Percentiles rank a stretch among this genome's conserved stretches.
Evolutionary conservation across 305 asterid genomes (phyloP).

Genomic region (Lippia alba): DNA sequence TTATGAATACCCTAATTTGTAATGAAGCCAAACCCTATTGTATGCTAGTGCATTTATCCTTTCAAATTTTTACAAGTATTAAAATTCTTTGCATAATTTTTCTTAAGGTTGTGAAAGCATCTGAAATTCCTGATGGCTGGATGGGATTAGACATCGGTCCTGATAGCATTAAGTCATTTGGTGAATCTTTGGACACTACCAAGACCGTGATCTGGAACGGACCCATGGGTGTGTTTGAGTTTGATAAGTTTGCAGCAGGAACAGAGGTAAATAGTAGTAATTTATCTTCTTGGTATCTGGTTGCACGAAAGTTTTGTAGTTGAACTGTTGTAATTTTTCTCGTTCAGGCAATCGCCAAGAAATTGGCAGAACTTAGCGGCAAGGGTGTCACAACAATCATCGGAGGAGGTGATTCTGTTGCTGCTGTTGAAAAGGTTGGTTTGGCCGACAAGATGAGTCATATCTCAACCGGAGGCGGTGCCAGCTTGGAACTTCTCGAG

Average conservation of each 20-base stretch:
- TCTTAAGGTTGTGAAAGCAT: conserved; percentile 67
- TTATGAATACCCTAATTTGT: no score
- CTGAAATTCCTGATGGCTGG: conserved; percentile 86
- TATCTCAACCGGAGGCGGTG: conserved; percentile 90
- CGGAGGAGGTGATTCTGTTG: conserved; percentile 94
- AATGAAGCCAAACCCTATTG: no score
- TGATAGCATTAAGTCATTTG: conserved; percentile 68
- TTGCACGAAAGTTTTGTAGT: not conserved
- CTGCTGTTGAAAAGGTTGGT: conserved; percentile 89
- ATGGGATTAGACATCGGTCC: conserved; percentile 91
- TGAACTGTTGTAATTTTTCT: not conserved
- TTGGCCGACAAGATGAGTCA: conserved; percentile 89
- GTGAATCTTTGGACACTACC: conserved; percentile 63
- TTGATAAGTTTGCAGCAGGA: conserved; percentile 81
- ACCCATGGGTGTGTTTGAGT: conserved; percentile 94
- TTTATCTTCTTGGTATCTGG: not conserved
- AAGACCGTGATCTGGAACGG: conserved; percentile 85
- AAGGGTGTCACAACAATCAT: conserved; percentile 85
- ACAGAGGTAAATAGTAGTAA: conserved; percentile 59
- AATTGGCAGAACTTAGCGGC: conserved; percentile 79
- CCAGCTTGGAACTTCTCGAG: conserved; percentile 87
- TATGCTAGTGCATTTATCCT: no score
- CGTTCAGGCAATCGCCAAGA: conserved; percentile 71
- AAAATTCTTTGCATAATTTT: not conserved
- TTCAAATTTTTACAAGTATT: not conserved